Conservation (phyloP, 139 green algal species). For the Gonium pectorale region DNA sequence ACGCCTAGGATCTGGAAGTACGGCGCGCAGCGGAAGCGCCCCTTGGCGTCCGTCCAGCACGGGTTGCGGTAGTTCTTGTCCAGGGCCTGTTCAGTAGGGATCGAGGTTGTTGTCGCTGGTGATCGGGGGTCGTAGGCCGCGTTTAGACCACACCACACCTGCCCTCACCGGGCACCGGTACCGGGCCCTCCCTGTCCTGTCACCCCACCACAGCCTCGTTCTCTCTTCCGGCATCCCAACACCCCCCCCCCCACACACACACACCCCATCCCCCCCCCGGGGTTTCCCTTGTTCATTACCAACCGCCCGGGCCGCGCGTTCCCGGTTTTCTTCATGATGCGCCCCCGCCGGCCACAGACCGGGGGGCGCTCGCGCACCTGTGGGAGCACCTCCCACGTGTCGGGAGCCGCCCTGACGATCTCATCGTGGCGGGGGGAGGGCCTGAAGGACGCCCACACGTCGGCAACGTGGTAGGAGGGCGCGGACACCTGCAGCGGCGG, state of each 20-base stretch:
- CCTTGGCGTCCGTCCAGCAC: slow-evolving; percentile 50
- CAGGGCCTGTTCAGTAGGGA: background rate
- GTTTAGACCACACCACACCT: background rate
- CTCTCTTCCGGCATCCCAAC: too few species aligned
- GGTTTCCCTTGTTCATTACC: background rate
- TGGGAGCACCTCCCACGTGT: slow-evolving; percentile 51
- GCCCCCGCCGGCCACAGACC: too few species aligned
- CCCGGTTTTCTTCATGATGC: too few species aligned
- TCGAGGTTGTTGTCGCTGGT: background rate
- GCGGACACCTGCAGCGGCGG: background rate
- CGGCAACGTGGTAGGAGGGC: slow-evolving; percentile 29
- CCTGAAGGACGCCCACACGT: slow-evolving; percentile 33
- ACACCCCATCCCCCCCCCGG: too few species aligned
- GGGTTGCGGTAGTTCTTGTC: slow-evolving; percentile 51
- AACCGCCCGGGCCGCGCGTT: too few species aligned
- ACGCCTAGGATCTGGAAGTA: slow-evolving; percentile 69
- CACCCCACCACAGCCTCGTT: too few species aligned
- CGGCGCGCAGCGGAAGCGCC: slow-evolving; percentile 57
- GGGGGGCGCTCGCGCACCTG: slow-evolving; percentile 11
- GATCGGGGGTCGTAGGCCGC: background rate
- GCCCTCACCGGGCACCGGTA: too few species aligned
- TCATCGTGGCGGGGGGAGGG: slow-evolving; percentile 33
- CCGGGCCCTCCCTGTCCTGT: too few species aligned
- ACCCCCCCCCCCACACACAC: too few species aligned
- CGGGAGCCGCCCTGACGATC: slow-evolving; percentile 51